Evolutionary conservation across 2,329 filamentous ascomycete genomes (phyloP), one percentile per base, ranked within the genome.

Genomic region (Mycosphaerella sp.): DNA sequence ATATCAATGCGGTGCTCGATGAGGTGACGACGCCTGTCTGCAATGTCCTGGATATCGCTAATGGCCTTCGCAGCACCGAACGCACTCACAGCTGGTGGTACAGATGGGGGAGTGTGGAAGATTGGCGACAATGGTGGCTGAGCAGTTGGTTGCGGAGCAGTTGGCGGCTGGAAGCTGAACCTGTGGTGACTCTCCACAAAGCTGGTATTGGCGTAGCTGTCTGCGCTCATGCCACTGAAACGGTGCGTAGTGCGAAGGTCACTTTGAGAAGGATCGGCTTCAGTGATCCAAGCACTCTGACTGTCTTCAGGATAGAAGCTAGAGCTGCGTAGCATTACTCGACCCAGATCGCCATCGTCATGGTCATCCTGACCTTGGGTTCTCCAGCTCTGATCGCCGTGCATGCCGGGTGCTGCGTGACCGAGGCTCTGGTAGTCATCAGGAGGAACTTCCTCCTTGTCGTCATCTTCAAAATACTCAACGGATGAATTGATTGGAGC

Each of bases 181-280:
- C 51, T 42, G 36, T 56, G 48, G 38, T 50, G 26, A 36, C 57
- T 61, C 17, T 53, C 54, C 31, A 51, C 48, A 17, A 56, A 52
- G 44, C 64, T 66, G n/a, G 59, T 62, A 38, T 66, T 54, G 14
- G 63, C 64, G 48, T 64, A 60, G 38, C 59, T 64, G 8, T 55
- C 54, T 3, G 43, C 26, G 39, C 58, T 65, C 23, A 54, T 38
- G 11, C n/a, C 42, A 21, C 48, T 48, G 10, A 58, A 54, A 21
- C 46, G 39, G 6, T 44, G 32, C 11, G 36, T 36, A 10, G 17
- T 34, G 17, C 21, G 43, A 17, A 59, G 36, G 7, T 55, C 49
- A 11, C 47, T n/a, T 6, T 53, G 52, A 45, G 56, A 59, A 14
- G 47, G 49, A 26, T 38, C 43, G 36, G 53, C 49, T 38, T 53